Conservation (phyloP, 106 monocot genomes). For the Gastrodia elata region DNA sequence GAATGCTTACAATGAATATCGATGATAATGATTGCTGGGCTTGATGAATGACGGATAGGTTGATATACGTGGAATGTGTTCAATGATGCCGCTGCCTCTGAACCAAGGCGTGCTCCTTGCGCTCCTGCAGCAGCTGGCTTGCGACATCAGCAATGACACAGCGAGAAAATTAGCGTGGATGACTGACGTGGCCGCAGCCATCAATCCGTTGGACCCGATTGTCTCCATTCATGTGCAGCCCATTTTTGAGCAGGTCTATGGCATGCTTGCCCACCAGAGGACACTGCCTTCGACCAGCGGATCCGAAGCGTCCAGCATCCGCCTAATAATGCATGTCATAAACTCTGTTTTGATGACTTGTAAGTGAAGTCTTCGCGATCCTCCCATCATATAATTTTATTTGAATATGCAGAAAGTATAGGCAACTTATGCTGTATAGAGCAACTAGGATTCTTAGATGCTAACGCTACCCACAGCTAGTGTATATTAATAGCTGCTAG, state of each 20-base stretch:
- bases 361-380: constrained; percentile 33
- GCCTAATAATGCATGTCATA: constrained; percentile 55
- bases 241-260: constrained; percentile 67
- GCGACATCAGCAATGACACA: constrained; percentile 55
- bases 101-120: constrained; percentile 66
- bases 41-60: no score
- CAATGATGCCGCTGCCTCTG: constrained; percentile 35
- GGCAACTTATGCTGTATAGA: no score
- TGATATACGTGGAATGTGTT: constrained; percentile 43
- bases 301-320: constrained; percentile 33
- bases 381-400: neutral
- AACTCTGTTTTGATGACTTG: constrained; percentile 53
- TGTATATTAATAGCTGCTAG: no score
- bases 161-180: constrained; percentile 54
- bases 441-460: no score
- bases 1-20: neutral
- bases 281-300: constrained; percentile 25
- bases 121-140: constrained; percentile 62
- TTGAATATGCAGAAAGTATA: no score
- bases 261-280: constrained; percentile 38
- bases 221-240: constrained; percentile 51
- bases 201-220: constrained; percentile 51
- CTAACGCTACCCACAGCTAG: no score
- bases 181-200: constrained; percentile 48
- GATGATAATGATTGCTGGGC: no score